Evolutionary conservation across 306 rosid genomes (phyloP), one percentile per base, ranked within the genome.

Genomic region (Arachis hypogaea): DNA sequence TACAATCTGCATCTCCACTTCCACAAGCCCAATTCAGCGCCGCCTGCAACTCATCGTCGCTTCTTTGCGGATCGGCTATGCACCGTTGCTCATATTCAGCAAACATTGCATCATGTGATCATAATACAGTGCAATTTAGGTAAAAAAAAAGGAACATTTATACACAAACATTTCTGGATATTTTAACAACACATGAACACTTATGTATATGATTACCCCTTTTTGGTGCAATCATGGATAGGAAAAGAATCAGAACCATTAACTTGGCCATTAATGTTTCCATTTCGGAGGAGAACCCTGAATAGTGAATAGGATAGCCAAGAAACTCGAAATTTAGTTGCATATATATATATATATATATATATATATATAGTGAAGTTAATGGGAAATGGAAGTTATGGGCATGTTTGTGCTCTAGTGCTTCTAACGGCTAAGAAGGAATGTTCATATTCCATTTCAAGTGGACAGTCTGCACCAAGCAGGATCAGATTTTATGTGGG

Each of bases 161-260:
- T 11, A 4, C 57, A 49, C 54, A 9, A 49, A 49, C 54, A 49
- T 10, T 49, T 10, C 10, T 45, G 11, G 38, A 6, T 33, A 51
- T 29, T 8, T 12, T 51, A 50, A 36, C 61, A 40, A 16, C 14
- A 14, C 14, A 14, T 14, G 14, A 14, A 14, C 14, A 14, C 14
- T 14, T 14, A 36, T 47, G 5, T 9, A 28, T 22, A 22, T 22
- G 22, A 22, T 83, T 85, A 89, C 97, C 96, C 86, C 82, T 61
- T 86, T 73, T 79, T 28, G 82, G 81, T 22, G 81, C 56, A 80
- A 79, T 73, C 33, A 72, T 65, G 43, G 82, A 82, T 66, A 90
- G 74, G 51, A 83, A 68, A 44, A 89, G 88, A 81, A 87, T 79
- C 63, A 84, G 71, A 52, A 83, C 68, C 60, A 82, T 51, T 30